phyloP scores from a whole-genome alignment of 108 stramenopile genomes.

The Fragilariopsis cylindrus region DNA sequence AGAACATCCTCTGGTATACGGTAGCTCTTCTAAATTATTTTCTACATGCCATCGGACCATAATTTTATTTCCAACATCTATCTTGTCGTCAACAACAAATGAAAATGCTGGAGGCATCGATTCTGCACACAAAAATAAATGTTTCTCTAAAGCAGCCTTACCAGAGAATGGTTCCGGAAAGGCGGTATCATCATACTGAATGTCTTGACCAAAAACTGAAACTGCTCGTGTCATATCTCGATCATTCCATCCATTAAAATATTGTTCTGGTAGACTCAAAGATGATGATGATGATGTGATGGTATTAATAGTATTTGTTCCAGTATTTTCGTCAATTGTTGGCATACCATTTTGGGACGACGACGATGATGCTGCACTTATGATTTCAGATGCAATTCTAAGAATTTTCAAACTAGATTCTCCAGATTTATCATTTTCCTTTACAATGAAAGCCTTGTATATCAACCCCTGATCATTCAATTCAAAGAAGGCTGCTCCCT shows the following conservation, averaged over 20 bases:
- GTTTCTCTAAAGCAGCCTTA: slow-evolving; percentile 44
- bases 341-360: not conserved
- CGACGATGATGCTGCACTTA: not conserved
- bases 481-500: slow-evolving; percentile 27
- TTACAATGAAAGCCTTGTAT: slow-evolving; percentile 18
- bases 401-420: slow-evolving; percentile 33
- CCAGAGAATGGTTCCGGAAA: slow-evolving; percentile 56
- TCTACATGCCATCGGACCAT: slow-evolving; percentile 79
- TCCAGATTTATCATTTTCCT: slow-evolving; percentile 33
- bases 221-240: slow-evolving; percentile 69
- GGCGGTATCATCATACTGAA: slow-evolving; percentile 66
- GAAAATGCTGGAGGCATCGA: slow-evolving; percentile 59
- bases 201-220: slow-evolving; percentile 53
- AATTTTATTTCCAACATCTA: slow-evolving; percentile 26
- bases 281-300: not conserved
- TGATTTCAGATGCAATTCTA: slow-evolving; percentile 20
- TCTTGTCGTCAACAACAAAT: slow-evolving; percentile 66
- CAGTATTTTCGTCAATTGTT: too few relatives aligned
- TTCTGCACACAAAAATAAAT: slow-evolving; percentile 51
- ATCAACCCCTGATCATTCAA: slow-evolving; percentile 24
- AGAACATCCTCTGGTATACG: slow-evolving; percentile 75
- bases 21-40: slow-evolving; percentile 57
- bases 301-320: not conserved
- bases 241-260: slow-evolving; percentile 78
- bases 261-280: slow-evolving; percentile 39